Evolutionary conservation across 2,329 filamentous ascomycete species (phyloP), one percentile per base, ranked within the genome.

Genomic region (Aspergillus chevalieri): DNA sequence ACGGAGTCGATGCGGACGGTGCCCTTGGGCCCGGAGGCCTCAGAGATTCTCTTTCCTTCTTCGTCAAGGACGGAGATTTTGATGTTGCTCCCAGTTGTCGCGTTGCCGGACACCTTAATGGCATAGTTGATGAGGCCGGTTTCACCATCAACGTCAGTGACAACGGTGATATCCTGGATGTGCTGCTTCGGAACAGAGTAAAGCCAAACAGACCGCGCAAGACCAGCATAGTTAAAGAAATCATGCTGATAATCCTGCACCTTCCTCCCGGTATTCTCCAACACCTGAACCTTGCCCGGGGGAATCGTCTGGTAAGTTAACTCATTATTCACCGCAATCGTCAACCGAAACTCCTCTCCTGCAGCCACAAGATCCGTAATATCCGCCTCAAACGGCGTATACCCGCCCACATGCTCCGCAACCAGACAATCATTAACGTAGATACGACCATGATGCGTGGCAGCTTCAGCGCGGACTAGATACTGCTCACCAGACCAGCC

Each of bases 211-310:
- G 64, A 67, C 1, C 64, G 58, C 1, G 59, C 55, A 15, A 66
- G 52, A 12, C 64, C 64, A 2, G 55, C 45, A 39, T 64, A 65
- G 47, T 67, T 67, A 47, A 58, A 65, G 39, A 66, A 67, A 47
- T 65, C 63, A 47, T 65, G 62, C 33, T 62, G 55, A 24, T 65
- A 65, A 7, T 47, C 44, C 48, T 66, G 59, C 14, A 52, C 52
- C 10, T 49, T 52, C 33, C 50, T 59, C 6, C 60, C 59, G 1
- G 48, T 49, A 9, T 10, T 38, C 33, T 55, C 43, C 0, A 53
- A 26, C 28, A 46, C 44, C n/a, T 30, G 9, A 12, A 59, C 47
- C 33, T 47, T 47, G 4, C 57, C 54, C 1, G 64, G 63, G 2
- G 64, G 65, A 10, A 65, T 65, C 0, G 65, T 66, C 28, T 64